Base-by-base conservation (phyloP, 2,329 filamentous ascomycete genomes). In the Colletotrichum plurivorum region DNA sequence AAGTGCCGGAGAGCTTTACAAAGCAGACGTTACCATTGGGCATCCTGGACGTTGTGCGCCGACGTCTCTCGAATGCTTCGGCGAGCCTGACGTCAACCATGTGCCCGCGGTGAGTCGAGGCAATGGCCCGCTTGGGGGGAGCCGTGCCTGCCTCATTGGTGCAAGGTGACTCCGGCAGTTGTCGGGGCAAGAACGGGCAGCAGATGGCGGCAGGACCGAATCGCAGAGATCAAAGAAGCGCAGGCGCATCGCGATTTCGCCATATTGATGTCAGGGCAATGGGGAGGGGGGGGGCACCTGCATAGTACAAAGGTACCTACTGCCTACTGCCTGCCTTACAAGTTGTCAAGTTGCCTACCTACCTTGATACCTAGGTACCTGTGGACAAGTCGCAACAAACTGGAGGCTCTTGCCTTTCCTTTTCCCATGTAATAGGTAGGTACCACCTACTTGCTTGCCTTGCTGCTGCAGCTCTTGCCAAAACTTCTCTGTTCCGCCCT, bases 191-290 rank as follows among this genome's bases (percentile, higher is more conserved):
- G 12, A 46, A 61, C 48, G 46, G 18, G n/a, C 39, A 27, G 31
- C 22, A 36, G 25, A 49, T 15, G 31, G 31, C 31, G 31, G 27
- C 22, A 53, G n/a, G 10, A n/a, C 12, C 18, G 27, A 22, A 9
- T 56, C 20, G 13, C 36, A 39, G 48, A 41, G 43, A 57, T 66
- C 61, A 65, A 54, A 31, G 22, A 67, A 53, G 45, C 27, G 62
- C 66, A 49, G 61, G 43, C n/a, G 31, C 49, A 60, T 59, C 59
- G 53, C 15, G 18, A 60, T 68, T 69, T 65, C 68, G 68, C 64
- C 65, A 71, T 69, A 54, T 71, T 71, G 68, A 70, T 70, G 68
- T 71, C 68, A 71, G 22, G 22, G 22, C 22, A 25, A n/a, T n/a
- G n/a, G n/a, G n/a, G n/a, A n/a, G n/a, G n/a, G n/a, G n/a, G n/a